phyloP scores from a whole-genome alignment of 177 flowering plant genomes.

The Vitis hybrid region DNA sequence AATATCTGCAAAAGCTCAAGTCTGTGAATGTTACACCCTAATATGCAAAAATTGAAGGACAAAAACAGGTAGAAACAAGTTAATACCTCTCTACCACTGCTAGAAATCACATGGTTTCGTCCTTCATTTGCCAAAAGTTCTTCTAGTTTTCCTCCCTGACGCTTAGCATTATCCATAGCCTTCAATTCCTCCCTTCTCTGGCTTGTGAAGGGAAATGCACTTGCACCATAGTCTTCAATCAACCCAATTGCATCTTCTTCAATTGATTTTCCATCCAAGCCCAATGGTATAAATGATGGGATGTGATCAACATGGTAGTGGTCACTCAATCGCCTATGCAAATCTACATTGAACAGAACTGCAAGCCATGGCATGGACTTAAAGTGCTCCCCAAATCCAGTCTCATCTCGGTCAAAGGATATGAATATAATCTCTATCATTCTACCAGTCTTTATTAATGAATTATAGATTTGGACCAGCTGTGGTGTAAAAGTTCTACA shows the following conservation, averaged over 20 bases:
- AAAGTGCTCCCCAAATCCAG: conserved; percentile 41
- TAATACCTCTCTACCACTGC: conserved; percentile 22
- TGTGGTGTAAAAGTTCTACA: conserved; percentile 45
- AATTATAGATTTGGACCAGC: conserved; percentile 39
- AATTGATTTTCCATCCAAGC: conserved; percentile 17
- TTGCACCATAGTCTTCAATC: conserved; percentile 54
- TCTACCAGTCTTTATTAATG: conserved; percentile 26
- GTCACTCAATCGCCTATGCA: conserved; percentile 24
- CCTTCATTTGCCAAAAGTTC: conserved; percentile 25
- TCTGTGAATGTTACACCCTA: not conserved
- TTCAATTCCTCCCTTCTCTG: conserved; percentile 29
- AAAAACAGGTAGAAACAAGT: conserved; percentile 8
- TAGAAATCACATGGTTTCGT: conserved; percentile 26
- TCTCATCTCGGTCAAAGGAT: conserved; percentile 48
- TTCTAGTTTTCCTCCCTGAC: conserved; percentile 28
- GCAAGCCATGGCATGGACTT: conserved; percentile 65
- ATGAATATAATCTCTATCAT: conserved; percentile 49
- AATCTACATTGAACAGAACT: conserved; percentile 35
- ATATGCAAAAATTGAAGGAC: not conserved
- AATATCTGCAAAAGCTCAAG: conserved; percentile 30
- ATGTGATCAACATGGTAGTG: conserved; percentile 34
- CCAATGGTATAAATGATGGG: conserved; percentile 42
- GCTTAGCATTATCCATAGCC: conserved; percentile 24
- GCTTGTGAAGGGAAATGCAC: conserved; percentile 44
- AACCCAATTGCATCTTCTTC: conserved; percentile 38